A percentile compares a stretch with the other conserved stretches of the same genome.
phyloP scores from a whole-genome alignment of 371 early-diverging fungal genomes.

The Coemansia linderi region DNA sequence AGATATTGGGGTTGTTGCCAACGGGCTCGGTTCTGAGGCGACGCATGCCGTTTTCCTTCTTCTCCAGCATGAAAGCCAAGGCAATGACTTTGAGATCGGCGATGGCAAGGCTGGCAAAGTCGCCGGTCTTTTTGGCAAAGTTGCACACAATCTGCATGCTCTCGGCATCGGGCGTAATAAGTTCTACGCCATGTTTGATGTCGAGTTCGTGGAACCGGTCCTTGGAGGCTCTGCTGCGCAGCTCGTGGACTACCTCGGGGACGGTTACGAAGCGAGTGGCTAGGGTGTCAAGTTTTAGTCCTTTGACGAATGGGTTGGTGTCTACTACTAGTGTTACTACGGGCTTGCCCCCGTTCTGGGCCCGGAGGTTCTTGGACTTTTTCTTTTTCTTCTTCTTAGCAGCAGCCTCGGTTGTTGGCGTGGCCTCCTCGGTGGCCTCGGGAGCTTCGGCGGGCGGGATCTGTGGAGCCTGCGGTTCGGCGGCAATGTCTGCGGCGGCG shows the following conservation, averaged over 20 bases:
- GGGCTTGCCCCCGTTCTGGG: constrained; percentile 29
- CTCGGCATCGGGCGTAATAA: constrained; percentile 73
- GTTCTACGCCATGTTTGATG: constrained; percentile 61
- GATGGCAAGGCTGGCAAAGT: constrained; percentile 76
- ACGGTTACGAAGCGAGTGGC: constrained; percentile 80
- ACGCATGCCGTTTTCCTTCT: constrained; percentile 56
- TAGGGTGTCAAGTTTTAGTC: constrained; percentile 54
- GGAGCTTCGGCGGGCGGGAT: background rate
- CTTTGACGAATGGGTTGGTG: constrained; percentile 69
- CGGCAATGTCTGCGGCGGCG: background rate
- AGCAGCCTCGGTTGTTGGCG: background rate
- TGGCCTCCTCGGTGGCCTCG: background rate
- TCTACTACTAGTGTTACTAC: constrained; percentile 65
- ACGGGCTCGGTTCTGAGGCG: constrained; percentile 26
- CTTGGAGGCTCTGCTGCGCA: constrained; percentile 76
- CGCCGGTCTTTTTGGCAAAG: constrained; percentile 92
- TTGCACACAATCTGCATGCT: constrained; percentile 76
- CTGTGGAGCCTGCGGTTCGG: background rate
- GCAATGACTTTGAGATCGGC: constrained; percentile 91
- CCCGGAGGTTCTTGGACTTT: constrained; percentile 6
- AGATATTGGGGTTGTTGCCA: constrained; percentile 24
- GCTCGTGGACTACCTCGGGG: constrained; percentile 86
- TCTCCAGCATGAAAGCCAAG: constrained; percentile 82
- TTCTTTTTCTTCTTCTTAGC: constrained; percentile 8
- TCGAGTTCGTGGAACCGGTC: constrained; percentile 67